Base-by-base conservation (phyloP, 495 filamentous ascomycete genomes). In the Cairneyella variabilis region DNA sequence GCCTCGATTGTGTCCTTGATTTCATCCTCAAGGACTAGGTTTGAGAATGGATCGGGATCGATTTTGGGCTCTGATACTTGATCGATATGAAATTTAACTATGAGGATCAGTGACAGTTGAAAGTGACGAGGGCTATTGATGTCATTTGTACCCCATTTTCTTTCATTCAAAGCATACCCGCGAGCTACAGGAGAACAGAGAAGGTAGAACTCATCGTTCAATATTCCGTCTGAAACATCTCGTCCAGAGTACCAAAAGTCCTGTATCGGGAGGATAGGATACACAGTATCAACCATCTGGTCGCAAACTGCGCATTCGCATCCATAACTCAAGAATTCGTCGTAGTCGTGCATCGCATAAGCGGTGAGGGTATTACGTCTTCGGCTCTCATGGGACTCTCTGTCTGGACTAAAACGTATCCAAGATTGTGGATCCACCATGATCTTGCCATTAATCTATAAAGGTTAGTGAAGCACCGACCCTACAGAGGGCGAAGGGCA, bases 1-100 rank as follows among this genome's bases (percentile, higher is more conserved):
- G 51, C 39, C n/a, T 45, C 23, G 23, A 53, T 45, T 10, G n/a
- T 39, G 17, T 46, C 20, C 10, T 45, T 44, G n/a, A 12, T 36
- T 25, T 32, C 41, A 7, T 18, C 11, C 17, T 21, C 3, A 8
- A 53, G n/a, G 14, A 53, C 40, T 16, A 53, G 42, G 9, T 40
- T 12, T 5, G 9, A 11, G 30, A 51, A 30, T 18, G 48, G 22
- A 39, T 51, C n/a, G 6, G 21, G 12, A 11, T 40, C 37, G n/a
- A 51, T 42, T 51, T 40, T 40, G n/a, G 48, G 48, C 11, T 26
- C 27, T 10, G 21, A 26, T 21, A 39, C 18, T 30, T 51, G 11
- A 27, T 27, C 48, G 20, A 51, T 22, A 42, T 51, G 22, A 3
- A 51, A 21, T 6, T 1, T 1, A 40, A n/a, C 48, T 51, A 21